Evolutionary conservation across 371 early-diverging fungal species (phyloP), one percentile per base, ranked within the genome.

Genomic region (Blastocladiella emersonii): DNA sequence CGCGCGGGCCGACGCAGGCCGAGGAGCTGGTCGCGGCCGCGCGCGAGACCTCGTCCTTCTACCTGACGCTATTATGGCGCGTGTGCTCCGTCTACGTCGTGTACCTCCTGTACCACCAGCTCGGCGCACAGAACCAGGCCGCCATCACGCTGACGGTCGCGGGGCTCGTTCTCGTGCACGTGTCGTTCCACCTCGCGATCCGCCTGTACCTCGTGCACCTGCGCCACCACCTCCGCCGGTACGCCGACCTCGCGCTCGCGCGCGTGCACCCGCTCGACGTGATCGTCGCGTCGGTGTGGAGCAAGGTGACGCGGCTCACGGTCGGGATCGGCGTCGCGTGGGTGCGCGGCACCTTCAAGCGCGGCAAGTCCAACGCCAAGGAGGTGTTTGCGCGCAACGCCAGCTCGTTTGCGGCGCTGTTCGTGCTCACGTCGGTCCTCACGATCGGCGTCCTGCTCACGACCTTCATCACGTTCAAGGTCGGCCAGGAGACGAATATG

Each of bases 321-420:
- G 48, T 48, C 48, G 48, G 23, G 25, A n/a, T 48, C 6, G 37
- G 57, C 37, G 37, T 37, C 5, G 10, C 13, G 25, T 59, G 59
- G 59, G 44, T 59, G n/a, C 41, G 32, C 32, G 21, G 27, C 41
- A 59, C 7, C 30, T 59, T 35, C 43, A 59, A 59, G 59, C 12
- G 19, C 21, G 59, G 34, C n/a, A 59, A 59, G 59, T 59, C 59
- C 15, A 30, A 37, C 4, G 34, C 59, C 12, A 59, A 59, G 32
- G 59, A 59, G 12, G 59, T 59, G 32, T 12, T 59, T 12, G 44
- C 21, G 30, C 8, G 21, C 25, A 59, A 59, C 32, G 59, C 59
- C 41, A 43, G 37, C 37, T 59, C 59, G 37, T 59, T 59, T 59
- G 59, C 43, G 35, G 59, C 59, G 1, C 37, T 43, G 25, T 59